Base-by-base conservation (phyloP, 129 eudicot genomes). In the Tagetes erecta region DNA sequence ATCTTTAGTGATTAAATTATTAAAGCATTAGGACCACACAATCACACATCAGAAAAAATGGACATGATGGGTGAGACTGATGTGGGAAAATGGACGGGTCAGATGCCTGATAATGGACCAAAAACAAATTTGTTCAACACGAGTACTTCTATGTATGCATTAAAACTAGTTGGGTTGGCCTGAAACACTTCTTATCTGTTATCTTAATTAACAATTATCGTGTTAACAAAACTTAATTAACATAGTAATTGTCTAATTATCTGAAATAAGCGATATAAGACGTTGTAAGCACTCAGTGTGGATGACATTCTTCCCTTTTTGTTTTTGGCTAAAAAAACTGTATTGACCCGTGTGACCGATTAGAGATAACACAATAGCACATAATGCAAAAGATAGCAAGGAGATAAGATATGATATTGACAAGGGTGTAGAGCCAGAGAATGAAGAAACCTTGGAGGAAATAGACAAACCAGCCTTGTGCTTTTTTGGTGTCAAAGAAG, bases 381-480 rank as follows among this genome's bases (percentile, higher is more conserved):
- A 37, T 38, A 38, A 64, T 6, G 6, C 5, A 12, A n/a, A 76
- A 33, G 44, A 59, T 5, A 6, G 14, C 10, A 55, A 51, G 4
- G 71, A 44, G n/a, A 60, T 35, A 46, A 62, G 13, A n/a, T 62
- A 36, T 74, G 70, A 57, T 10, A 49, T 41, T 50, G 67, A 78
- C 38, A 67, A 67, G 42, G 71, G 9, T 41, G 39, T 2, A 56
- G 5, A 38, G 33, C 20, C 5, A 44, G 30, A 36, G 20, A 59
- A 75, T 14, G 59, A 64, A 52, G 47, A 67, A 40, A 89, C 97
- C 97, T 92, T 88, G 73, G 92, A 78, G 44, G 94, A 81, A 10
- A 87, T 80, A n/a, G 94, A 84, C 55, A 84, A 65, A 76, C 86
- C 96, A 65, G 89, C 83, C 81, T 92, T 92, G 11, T 77, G 88